A percentile compares a stretch with the other conserved stretches of the same genome.
These are phyloP conservation scores for Nicotiana otophora DNA, from an alignment of 257 asterid genomes.

Conservation along the genomic window DNA sequence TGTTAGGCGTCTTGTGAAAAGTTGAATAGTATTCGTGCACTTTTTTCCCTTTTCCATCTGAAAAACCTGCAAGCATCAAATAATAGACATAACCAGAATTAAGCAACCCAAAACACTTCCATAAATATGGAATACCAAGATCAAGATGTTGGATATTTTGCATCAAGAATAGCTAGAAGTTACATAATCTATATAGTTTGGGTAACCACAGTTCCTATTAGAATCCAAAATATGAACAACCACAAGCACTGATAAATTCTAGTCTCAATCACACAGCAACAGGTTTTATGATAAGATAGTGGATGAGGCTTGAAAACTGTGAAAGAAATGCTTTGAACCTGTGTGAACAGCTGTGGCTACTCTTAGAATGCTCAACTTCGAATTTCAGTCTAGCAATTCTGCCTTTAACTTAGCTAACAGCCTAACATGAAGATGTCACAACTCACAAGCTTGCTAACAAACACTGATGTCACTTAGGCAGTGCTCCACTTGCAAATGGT, in stretches of 20 bases:
- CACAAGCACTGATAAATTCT: background rate
- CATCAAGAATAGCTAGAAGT: background rate
- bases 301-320: background rate
- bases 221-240: background rate
- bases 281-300: background rate
- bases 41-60: conserved; percentile 23
- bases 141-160: background rate
- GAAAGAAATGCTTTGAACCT: background rate
- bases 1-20: conserved; percentile 56
- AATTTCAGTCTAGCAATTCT: too few species aligned
- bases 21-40: conserved; percentile 43
- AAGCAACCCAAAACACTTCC: background rate
- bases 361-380: too few species aligned
- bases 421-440: too few species aligned
- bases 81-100: background rate
- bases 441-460: too few species aligned
- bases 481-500: too few species aligned
- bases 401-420: too few species aligned
- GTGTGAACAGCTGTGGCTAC: too few species aligned
- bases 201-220: too few species aligned
- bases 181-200: background rate
- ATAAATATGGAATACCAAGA: background rate
- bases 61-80: conserved; percentile 17
- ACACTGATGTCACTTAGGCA: too few species aligned
- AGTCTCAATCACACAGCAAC: background rate